Evolutionary conservation across 148 eudicot species (phyloP).

Genomic region (Tetragonia tetragonoides): DNA sequence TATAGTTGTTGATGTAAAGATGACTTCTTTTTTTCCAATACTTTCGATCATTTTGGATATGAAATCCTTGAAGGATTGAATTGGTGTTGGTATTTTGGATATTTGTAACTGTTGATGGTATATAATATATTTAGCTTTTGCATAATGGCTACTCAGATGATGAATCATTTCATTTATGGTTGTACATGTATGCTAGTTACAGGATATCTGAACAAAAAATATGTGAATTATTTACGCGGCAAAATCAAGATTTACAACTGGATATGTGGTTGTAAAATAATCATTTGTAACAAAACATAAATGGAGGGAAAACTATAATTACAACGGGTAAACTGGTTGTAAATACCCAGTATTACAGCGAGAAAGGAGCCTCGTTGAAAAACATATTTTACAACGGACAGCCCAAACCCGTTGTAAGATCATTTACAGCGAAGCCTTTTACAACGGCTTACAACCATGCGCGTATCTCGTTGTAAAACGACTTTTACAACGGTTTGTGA

Average conservation of each 20-base stretch:
- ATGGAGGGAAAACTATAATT: neutral
- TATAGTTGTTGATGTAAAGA: neutral
- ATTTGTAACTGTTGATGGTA: neutral
- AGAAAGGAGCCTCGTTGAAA: neutral
- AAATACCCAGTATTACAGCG: no score
- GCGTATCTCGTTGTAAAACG: conserved; percentile 1
- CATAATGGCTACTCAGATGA: neutral
- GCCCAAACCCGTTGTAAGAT: neutral
- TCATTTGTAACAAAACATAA: neutral
- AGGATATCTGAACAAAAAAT: neutral
- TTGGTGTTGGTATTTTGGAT: neutral
- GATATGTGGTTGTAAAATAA: neutral
- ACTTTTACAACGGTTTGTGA: neutral
- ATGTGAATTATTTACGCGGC: neutral
- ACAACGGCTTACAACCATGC: neutral
- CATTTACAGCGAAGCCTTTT: neutral
- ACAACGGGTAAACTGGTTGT: neutral
- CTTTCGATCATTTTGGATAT: neutral
- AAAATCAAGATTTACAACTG: neutral
- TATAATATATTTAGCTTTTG: neutral
- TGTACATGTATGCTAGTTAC: neutral
- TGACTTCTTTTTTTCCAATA: neutral
- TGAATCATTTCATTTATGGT: neutral
- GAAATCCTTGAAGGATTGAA: neutral
- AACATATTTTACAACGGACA: neutral